Evolutionary conservation across 805 yeast genomes (phyloP).

Genomic region (Wickerhamomyces silvicola): DNA sequence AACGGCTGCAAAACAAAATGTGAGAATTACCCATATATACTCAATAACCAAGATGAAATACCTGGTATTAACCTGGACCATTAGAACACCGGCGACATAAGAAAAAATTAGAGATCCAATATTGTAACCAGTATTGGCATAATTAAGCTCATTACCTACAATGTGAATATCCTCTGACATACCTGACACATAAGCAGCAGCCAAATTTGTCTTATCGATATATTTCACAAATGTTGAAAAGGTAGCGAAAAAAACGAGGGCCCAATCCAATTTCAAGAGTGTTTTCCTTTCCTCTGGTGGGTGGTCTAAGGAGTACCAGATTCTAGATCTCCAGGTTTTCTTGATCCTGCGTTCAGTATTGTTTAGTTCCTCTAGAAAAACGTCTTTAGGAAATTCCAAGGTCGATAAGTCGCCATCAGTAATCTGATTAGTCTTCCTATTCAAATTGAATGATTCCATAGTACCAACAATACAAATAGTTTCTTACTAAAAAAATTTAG

Average conservation of each 20-base stretch:
- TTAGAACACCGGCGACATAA: conserved; percentile 35
- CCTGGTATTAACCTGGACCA: conserved; percentile 21
- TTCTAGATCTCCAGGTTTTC: too few species aligned
- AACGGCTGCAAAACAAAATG: conserved; percentile 38
- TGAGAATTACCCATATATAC: conserved; percentile 47
- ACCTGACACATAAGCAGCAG: conserved; percentile 49
- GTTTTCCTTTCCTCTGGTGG: too few species aligned
- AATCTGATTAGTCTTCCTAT: too few species aligned
- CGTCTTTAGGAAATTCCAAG: too few species aligned
- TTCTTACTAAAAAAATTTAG: too few species aligned
- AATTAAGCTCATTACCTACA: conserved; percentile 46
- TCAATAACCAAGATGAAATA: conserved; percentile 35
- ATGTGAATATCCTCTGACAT: conserved; percentile 42
- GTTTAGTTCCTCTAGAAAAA: too few species aligned
- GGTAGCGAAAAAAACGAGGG: neutral
- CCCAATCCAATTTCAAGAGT: too few species aligned
- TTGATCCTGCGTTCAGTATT: too few species aligned
- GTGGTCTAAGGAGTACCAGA: too few species aligned
- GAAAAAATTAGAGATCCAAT: conserved; percentile 42
- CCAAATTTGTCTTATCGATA: conserved; percentile 45
- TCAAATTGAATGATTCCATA: too few species aligned
- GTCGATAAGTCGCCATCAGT: too few species aligned
- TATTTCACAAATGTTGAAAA: conserved; percentile 24
- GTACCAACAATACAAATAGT: too few species aligned
- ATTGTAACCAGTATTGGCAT: conserved; percentile 46